Evolutionary conservation across 257 asterid genomes (phyloP).

Genomic region (Fraxinus excelsior): DNA sequence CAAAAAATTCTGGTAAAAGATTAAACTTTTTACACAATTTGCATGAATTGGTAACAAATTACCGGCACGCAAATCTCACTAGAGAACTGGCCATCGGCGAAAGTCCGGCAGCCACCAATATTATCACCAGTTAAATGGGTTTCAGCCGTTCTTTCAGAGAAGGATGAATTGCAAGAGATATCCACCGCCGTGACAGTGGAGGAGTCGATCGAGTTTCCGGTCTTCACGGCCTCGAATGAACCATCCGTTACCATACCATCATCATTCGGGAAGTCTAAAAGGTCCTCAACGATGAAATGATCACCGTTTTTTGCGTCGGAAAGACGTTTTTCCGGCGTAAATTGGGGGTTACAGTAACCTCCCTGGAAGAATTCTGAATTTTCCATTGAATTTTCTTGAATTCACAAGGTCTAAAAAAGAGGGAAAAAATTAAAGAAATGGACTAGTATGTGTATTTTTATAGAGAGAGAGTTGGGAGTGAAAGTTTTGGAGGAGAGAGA

Average conservation of each 20-base stretch:
- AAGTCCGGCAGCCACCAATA: conserved; percentile 37
- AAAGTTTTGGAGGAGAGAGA: conserved; percentile 33
- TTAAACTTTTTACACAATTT: conserved; percentile 3
- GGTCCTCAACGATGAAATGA: conserved; percentile 77
- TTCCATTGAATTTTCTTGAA: conserved; percentile 45
- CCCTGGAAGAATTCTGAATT: conserved; percentile 54
- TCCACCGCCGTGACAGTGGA: conserved; percentile 35
- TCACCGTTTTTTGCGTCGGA: conserved; percentile 51
- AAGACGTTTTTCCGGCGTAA: conserved; percentile 37
- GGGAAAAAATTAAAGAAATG: neutral
- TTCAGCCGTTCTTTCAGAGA: conserved; percentile 30
- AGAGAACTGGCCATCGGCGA: conserved; percentile 48
- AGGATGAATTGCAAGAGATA: conserved; percentile 56
- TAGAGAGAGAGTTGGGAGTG: conserved; percentile 27
- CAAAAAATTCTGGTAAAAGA: conserved; percentile 19
- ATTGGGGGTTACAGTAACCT: conserved; percentile 38
- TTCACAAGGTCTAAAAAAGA: neutral
- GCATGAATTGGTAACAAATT: conserved; percentile 18
- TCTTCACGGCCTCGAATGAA: conserved; percentile 26
- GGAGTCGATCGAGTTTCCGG: conserved; percentile 26
- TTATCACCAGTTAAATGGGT: conserved; percentile 34
- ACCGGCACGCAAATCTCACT: conserved; percentile 80
- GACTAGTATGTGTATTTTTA: neutral
- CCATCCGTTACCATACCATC: conserved; percentile 40
- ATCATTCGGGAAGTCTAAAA: conserved; percentile 70